Evolutionary conservation across 2,329 filamentous ascomycete species (phyloP).

Genomic region (Cladophialophora yegresii): DNA sequence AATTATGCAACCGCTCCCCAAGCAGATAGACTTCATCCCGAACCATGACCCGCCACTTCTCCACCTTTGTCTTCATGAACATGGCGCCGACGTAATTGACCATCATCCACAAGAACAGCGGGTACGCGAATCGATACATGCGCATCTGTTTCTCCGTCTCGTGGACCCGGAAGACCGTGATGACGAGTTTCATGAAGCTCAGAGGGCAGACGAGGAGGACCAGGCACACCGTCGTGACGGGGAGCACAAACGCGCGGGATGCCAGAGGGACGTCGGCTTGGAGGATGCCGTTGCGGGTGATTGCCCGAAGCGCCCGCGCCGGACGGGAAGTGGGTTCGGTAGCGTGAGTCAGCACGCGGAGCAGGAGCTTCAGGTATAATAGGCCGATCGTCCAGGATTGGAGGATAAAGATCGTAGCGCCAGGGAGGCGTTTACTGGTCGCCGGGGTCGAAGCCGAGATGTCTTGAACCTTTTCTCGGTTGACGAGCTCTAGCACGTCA

Average conservation of each 20-base stretch:
- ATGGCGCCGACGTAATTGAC: slow-evolving; percentile 39
- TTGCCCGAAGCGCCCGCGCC: slow-evolving; percentile 71
- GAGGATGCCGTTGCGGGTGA: slow-evolving; percentile 73
- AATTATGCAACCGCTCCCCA: slow-evolving; percentile 92
- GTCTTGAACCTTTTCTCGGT: slow-evolving; percentile 10
- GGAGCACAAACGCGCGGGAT: slow-evolving; percentile 84
- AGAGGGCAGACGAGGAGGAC: slow-evolving; percentile 67
- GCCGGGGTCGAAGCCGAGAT: not conserved
- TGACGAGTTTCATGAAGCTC: slow-evolving; percentile 53
- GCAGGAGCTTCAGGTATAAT: slow-evolving; percentile 77
- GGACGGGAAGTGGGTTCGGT: slow-evolving; percentile 57
- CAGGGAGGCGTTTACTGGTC: not conserved
- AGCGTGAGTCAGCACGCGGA: slow-evolving; percentile 61
- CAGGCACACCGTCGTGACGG: slow-evolving; percentile 63
- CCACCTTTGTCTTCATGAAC: slow-evolving; percentile 56
- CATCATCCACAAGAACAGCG: slow-evolving; percentile 57
- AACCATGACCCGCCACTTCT: slow-evolving; percentile 76
- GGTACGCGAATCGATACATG: slow-evolving; percentile 73
- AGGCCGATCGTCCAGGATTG: slow-evolving; percentile 94
- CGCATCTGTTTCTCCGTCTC: slow-evolving; percentile 41
- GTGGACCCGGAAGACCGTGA: slow-evolving; percentile 37
- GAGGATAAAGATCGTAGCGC: slow-evolving; percentile 75
- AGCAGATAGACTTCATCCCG: slow-evolving; percentile 95
- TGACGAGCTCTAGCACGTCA: slow-evolving; percentile 62
- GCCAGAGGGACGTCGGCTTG: slow-evolving; percentile 76